Evolutionary conservation across 2,329 filamentous ascomycete genomes (phyloP), one percentile per base, ranked within the genome.

Genomic region (Penicillium aurantiogriseum): DNA sequence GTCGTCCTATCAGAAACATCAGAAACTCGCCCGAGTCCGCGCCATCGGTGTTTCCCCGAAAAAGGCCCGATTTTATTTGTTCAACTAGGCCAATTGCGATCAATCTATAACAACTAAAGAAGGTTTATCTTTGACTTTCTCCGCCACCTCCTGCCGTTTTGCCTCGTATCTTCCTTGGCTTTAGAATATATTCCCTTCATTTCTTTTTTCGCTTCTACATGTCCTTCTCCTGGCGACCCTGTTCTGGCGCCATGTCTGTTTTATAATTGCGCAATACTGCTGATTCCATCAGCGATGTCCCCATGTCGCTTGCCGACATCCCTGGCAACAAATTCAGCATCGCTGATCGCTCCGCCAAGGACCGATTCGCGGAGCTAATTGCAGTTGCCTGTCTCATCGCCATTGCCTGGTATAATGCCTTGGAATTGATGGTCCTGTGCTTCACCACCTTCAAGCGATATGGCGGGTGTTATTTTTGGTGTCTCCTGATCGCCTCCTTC

Each of bases 401-500:
- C 3, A 70, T 81, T 48, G 70, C 78, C 19, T 76, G 77, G 71
- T 82, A 81, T 63, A 81, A 81, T 60, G 75, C 76, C 29, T 55
- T 80, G 35, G 80, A 81, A 58, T 70, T 82, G 29, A 69, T 77
- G 45, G 69, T 81, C 36, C 74, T 80, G 53, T 71, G 80, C 53
- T 78, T 79, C 56, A 67, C 74, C 46, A 80, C 77, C 5, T 82
- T 82, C 68, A 76, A 73, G 50, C 68, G 69, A 48, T 78, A 77
- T 60, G 65, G 64, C 42, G 77, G 79, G 0, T 69, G 80, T 13
- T 82, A 82, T 66, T 82, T 82, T 64, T 81, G 77, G 75, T 76
- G 74, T 59, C 69, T 80, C 36, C 66, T 81, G 27, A 60, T 77
- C 6, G 69, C 79, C 10, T 75, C 77, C 29, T 51, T 73, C 46